Conservation (phyloP, 2,329 filamentous ascomycete genomes). For the Shiraia bambusicola region DNA sequence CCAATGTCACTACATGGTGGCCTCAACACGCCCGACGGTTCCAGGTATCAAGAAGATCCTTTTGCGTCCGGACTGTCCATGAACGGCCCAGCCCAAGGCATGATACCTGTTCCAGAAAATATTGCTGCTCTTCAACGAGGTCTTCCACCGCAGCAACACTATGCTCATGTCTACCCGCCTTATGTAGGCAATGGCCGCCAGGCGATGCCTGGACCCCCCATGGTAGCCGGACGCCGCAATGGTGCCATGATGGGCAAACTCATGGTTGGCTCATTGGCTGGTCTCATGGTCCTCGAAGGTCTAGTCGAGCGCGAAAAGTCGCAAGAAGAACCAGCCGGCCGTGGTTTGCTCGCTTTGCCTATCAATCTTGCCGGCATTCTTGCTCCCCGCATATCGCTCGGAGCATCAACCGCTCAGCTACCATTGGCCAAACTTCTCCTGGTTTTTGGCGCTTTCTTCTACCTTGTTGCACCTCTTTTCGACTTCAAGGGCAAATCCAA, state of each 20-base stretch:
- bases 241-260: slow-evolving; percentile 67
- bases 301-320: slow-evolving; percentile 64
- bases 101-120: slow-evolving; percentile 47
- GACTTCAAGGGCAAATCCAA: slow-evolving; percentile 59
- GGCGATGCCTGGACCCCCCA: slow-evolving; percentile 27
- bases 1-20: slow-evolving; percentile 42
- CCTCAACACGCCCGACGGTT: slow-evolving; percentile 39
- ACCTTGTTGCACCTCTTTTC: slow-evolving; percentile 59
- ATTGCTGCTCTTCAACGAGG: slow-evolving; percentile 45
- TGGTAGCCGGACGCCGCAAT: slow-evolving; percentile 47
- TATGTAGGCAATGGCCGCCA: slow-evolving; percentile 31
- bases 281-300: slow-evolving; percentile 88
- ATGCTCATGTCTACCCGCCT: slow-evolving; percentile 39
- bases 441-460: slow-evolving; percentile 56
- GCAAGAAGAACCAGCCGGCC: slow-evolving; percentile 46
- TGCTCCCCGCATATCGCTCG: slow-evolving; percentile 36
- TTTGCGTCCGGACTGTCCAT: slow-evolving; percentile 34
- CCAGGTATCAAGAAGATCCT: slow-evolving; percentile 42
- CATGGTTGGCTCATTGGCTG: slow-evolving; percentile 90
- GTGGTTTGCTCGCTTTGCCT: slow-evolving; percentile 48
- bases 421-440: slow-evolving; percentile 54
- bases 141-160: slow-evolving; percentile 41
- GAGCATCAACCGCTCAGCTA: slow-evolving; percentile 35
- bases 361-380: slow-evolving; percentile 34
- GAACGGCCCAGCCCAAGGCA: slow-evolving; percentile 40